Evolutionary conservation across 2,329 filamentous ascomycete genomes (phyloP), one percentile per base, ranked within the genome.

Genomic region (Colletotrichum australisinense): DNA sequence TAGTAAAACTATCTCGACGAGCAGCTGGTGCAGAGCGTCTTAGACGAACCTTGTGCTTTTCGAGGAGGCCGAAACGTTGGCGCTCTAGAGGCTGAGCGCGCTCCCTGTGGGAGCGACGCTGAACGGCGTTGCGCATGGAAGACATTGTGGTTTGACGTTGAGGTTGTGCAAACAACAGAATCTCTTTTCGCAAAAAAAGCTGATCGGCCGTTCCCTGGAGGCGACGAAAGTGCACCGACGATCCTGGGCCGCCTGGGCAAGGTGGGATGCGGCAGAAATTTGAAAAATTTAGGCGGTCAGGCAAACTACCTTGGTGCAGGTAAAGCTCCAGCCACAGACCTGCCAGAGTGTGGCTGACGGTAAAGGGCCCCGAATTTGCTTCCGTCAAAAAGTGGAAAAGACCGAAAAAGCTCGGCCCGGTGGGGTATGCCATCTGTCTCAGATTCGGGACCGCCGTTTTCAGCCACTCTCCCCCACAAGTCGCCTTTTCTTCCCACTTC

Each of bases 41-140:
- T 30, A n/a, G 52, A 75, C 80, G 55, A 80, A 93, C 92, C 86
- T 98, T 98, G 88, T 97, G 94, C 86, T 99, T 98, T 83, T 98
- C 97, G 74, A 98, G 92, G 26, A 98, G 90, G 76, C 97, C 97
- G 84, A 95, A 95, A 86, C 94, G 94, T 76, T 92, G 87, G 66
- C 97, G 94, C 81, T 95, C 94, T 75, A 91, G 84, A 53, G 95
- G 94, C 83, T 98, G 97, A 46, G 94, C 94, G 78, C 97, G 93
- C 88, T 98, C 97, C 78, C 93, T 91, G 84, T 98, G 96, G 77
- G 95, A 93, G 80, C 95, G 94, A 84, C 94, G 91, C 78, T 95
- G 91, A 74, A 95, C 90, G 81, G 89, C 87, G 79, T 91, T 91
- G 75, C 89, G 86, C 82, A 91, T 87, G 49, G 78, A 78, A 3